Evolutionary conservation across 2,329 filamentous ascomycete genomes (phyloP).

Genomic region (Fusarium anthophilum): DNA sequence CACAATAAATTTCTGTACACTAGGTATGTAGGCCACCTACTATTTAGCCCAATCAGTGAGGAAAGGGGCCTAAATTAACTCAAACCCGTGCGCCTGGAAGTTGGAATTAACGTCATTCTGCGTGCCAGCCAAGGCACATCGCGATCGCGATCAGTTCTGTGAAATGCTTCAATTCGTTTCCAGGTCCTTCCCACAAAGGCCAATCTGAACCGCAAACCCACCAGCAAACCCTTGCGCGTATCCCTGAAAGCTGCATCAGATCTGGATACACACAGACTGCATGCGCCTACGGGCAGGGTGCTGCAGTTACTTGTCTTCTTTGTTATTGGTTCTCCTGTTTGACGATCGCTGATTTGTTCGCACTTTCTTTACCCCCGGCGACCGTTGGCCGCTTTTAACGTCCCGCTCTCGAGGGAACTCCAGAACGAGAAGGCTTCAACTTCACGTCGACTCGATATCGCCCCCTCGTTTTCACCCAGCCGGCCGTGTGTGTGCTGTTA

Average conservation of each 20-base stretch:
- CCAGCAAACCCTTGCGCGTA: slow-evolving; percentile 7
- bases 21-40: slow-evolving; percentile 7
- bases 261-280: slow-evolving; percentile 11
- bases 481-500: slow-evolving; percentile 43
- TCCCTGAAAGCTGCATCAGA: slow-evolving; percentile 18
- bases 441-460: slow-evolving; percentile 20
- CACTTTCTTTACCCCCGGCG: slow-evolving; percentile 9
- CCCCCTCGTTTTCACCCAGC: slow-evolving; percentile 8
- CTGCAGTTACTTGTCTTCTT: slow-evolving; percentile 1
- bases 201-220: neutral
- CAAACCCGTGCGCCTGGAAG: slow-evolving; percentile 21
- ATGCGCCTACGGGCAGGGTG: slow-evolving; percentile 11
- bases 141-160: slow-evolving; percentile 8
- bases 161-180: slow-evolving; percentile 5
- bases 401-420: neutral
- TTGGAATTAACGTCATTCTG: slow-evolving; percentile 23
- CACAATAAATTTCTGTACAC: neutral
- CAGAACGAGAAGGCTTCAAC: slow-evolving; percentile 5
- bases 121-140: slow-evolving; percentile 19
- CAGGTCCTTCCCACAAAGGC: neutral
- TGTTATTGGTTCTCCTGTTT: slow-evolving; percentile 12
- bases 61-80: slow-evolving; percentile 1
- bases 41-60: slow-evolving; percentile 9
- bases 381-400: slow-evolving; percentile 12
- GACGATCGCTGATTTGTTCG: slow-evolving; percentile 20